A percentile compares a stretch with the other conserved stretches of the same genome.
These are phyloP conservation scores for Boletus insuetus DNA, from an alignment of 768 basidiomycete genomes.

Conservation along the genomic window DNA sequence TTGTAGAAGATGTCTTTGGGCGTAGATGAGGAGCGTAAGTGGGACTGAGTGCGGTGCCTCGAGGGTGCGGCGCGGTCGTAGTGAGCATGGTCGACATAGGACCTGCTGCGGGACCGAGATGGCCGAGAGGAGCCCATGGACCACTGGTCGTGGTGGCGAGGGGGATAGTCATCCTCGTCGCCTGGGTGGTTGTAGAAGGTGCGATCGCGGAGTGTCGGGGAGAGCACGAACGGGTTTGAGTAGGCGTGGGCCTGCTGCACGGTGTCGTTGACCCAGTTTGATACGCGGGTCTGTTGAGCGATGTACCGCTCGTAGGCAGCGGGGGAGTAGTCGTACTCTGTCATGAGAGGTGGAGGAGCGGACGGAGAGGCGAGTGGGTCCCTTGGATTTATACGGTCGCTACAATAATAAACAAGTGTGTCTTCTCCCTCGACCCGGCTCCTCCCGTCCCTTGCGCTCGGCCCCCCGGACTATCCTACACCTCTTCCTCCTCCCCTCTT, in stretches of 20 bases:
- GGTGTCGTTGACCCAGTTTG: conserved; percentile 50
- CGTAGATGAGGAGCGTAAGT: conserved; percentile 21
- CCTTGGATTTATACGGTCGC: conserved; percentile 8
- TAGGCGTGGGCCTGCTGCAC: conserved; percentile 25
- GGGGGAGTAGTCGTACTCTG: conserved; percentile 61
- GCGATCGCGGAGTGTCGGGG: conserved; percentile 30
- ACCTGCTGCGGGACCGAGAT: conserved; percentile 21
- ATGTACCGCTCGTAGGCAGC: conserved; percentile 48
- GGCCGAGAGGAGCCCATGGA: conserved; percentile 23
- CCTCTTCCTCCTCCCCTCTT: conserved; percentile 14
- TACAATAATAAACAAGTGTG: not conserved
- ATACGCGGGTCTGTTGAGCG: conserved; percentile 46
- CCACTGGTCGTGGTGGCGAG: conserved; percentile 16
- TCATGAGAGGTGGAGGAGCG: conserved; percentile 36
- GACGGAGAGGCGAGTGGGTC: conserved; percentile 6
- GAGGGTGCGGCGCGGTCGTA: conserved; percentile 17
- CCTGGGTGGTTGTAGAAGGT: conserved; percentile 25
- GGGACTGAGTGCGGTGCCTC: conserved; percentile 24
- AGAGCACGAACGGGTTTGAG: conserved; percentile 29
- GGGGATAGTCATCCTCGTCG: not conserved
- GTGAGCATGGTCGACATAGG: conserved; percentile 21
- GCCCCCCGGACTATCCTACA: not conserved
- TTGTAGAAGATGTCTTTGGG: conserved; percentile 19
- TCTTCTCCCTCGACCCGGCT: not conserved
- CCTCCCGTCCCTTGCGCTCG: not conserved